Evolutionary conservation across 768 basidiomycete species (phyloP).

Genomic region (Hydnomerulius pinastri): DNA sequence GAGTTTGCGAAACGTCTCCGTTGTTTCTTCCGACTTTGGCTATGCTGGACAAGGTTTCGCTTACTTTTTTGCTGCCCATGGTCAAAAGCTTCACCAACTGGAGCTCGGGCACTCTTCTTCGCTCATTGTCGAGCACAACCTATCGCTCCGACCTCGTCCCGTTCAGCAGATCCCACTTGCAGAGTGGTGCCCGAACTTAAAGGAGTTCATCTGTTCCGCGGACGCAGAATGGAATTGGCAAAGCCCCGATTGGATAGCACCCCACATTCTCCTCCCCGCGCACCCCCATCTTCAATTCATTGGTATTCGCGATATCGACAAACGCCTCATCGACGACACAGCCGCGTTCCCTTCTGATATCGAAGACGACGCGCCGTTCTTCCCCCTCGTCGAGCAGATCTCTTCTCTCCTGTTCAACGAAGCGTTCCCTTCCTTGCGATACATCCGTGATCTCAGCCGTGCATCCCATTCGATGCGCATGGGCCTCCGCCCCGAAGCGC

Average conservation of each 20-base stretch:
- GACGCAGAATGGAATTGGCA: slow-evolving; percentile 85
- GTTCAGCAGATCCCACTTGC: slow-evolving; percentile 50
- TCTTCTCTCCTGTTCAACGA: slow-evolving; percentile 54
- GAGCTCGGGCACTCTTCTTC: slow-evolving; percentile 75
- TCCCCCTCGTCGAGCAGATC: slow-evolving; percentile 66
- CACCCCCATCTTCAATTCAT: slow-evolving; percentile 66
- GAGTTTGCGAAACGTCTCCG: slow-evolving; percentile 58
- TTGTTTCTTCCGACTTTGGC: slow-evolving; percentile 69
- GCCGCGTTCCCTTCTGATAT: slow-evolving; percentile 33
- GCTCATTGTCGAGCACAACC: slow-evolving; percentile 66
- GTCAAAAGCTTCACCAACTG: slow-evolving; percentile 58
- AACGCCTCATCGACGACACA: slow-evolving; percentile 52
- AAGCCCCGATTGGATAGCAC: slow-evolving; percentile 78
- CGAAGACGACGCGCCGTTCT: slow-evolving; percentile 53
- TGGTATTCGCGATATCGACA: slow-evolving; percentile 71
- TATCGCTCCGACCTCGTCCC: slow-evolving; percentile 46
- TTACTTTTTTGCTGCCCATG: slow-evolving; percentile 67
- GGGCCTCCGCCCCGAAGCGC: slow-evolving; percentile 31
- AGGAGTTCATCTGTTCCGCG: slow-evolving; percentile 71
- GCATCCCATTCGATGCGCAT: slow-evolving; percentile 56
- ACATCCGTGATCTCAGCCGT: slow-evolving; percentile 65
- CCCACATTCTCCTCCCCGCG: slow-evolving; percentile 66
- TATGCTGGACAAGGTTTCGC: slow-evolving; percentile 68
- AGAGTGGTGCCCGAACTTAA: slow-evolving; percentile 69
- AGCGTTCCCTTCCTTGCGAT: slow-evolving; percentile 63